Conservation (phyloP, 257 asterid genomes). For the Thymus quinquecostatus region DNA sequence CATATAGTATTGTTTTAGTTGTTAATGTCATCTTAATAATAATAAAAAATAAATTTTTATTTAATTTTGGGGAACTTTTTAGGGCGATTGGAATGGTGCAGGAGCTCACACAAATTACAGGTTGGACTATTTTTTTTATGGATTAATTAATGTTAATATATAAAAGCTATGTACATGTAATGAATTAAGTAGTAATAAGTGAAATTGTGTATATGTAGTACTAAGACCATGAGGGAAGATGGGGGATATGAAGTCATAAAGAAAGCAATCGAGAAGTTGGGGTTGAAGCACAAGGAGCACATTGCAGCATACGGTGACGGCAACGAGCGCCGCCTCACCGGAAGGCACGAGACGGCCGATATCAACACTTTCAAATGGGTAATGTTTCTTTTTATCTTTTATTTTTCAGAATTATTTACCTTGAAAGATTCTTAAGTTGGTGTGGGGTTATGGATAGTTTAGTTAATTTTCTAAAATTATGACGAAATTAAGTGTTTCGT, state of each 20-base stretch:
- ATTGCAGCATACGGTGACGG: conserved; percentile 65
- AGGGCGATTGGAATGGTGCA: conserved; percentile 77
- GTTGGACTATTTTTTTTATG: conserved; percentile 22
- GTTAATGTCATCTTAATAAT: no score
- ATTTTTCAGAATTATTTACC: background rate
- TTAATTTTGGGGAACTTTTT: background rate
- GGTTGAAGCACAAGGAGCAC: conserved; percentile 56
- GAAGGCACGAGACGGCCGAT: conserved; percentile 56
- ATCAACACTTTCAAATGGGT: conserved; percentile 63
- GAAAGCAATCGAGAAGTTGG: conserved; percentile 61
- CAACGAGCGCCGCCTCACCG: conserved; percentile 60
- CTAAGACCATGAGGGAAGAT: conserved; percentile 57
- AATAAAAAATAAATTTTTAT: background rate
- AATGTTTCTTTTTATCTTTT: no score
- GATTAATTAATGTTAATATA: background rate
- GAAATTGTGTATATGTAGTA: conserved; percentile 33
- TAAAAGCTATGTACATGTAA: no score
- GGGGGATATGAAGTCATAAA: conserved; percentile 60
- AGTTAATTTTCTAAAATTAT: no score
- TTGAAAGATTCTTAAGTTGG: background rate
- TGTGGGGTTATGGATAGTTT: no score
- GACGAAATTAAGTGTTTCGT: no score
- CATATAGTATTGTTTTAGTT: no score
- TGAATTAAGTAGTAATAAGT: background rate
- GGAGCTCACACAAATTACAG: conserved; percentile 73